phyloP scores from a whole-genome alignment of 2,329 filamentous ascomycete genomes.

The Lachnellula suecica region DNA sequence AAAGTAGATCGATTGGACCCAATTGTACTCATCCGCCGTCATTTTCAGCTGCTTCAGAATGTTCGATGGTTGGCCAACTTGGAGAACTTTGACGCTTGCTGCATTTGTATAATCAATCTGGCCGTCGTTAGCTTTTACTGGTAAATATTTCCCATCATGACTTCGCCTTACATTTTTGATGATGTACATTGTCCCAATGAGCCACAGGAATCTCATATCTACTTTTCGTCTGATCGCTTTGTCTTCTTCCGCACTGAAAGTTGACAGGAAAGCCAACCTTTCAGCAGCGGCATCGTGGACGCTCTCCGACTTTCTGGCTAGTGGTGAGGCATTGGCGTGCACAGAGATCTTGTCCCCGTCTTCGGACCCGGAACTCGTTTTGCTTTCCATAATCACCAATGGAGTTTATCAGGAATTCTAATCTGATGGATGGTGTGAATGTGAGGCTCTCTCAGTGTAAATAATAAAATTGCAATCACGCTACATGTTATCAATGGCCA shows the following conservation, averaged over 20 bases:
- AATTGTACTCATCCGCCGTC: slow-evolving; percentile 41
- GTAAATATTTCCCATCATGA: background rate
- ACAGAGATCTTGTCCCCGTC: slow-evolving; percentile 9
- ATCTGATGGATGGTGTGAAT: too few relatives aligned
- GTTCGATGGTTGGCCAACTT: slow-evolving; percentile 38
- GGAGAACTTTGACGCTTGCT: slow-evolving; percentile 41
- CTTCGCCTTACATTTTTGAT: slow-evolving; percentile 38
- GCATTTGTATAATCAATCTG: slow-evolving; percentile 41
- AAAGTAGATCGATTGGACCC: slow-evolving; percentile 40
- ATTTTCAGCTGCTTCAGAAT: slow-evolving; percentile 39
- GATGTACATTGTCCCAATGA: slow-evolving; percentile 42
- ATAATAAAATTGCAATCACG: too few relatives aligned
- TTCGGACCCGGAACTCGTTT: slow-evolving; percentile 1
- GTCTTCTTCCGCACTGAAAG: slow-evolving; percentile 40
- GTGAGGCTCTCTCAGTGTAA: too few relatives aligned
- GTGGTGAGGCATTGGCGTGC: background rate
- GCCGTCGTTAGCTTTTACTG: background rate
- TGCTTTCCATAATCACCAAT: background rate
- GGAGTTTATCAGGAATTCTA: too few relatives aligned
- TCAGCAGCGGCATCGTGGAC: slow-evolving; percentile 13
- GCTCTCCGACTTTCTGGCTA: slow-evolving; percentile 5
- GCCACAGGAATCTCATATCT: slow-evolving; percentile 35
- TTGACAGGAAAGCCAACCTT: slow-evolving; percentile 33
- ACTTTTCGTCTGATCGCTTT: slow-evolving; percentile 41
- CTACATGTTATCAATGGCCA: too few relatives aligned